Percentiles rank a stretch among this genome's conserved stretches.
phyloP scores from a whole-genome alignment of 148 eudicot species.

The Spergularia marina region DNA sequence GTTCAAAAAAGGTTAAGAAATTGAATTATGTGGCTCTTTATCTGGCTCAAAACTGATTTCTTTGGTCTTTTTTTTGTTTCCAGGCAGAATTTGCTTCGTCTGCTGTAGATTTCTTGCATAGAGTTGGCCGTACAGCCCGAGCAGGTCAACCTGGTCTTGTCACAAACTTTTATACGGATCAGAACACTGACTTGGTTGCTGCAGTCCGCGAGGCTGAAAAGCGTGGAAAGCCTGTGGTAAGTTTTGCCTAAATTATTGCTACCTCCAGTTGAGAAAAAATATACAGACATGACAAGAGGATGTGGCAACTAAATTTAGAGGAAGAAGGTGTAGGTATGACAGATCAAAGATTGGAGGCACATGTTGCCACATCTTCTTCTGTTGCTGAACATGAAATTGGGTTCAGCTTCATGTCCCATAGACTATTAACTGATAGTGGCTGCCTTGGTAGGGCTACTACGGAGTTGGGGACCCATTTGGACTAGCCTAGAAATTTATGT shows the following conservation, averaged over 20 bases:
- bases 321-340: too few relatives aligned
- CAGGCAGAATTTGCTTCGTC: constrained; percentile 94
- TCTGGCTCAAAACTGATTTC: background rate
- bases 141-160: constrained; percentile 92
- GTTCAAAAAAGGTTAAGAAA: background rate
- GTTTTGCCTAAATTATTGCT: background rate
- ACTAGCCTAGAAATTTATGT: too few relatives aligned
- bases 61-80: constrained; percentile 12
- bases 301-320: too few relatives aligned
- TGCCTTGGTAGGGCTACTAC: too few relatives aligned
- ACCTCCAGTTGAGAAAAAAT: background rate
- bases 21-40: background rate
- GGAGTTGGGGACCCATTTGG: too few relatives aligned
- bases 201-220: constrained; percentile 86
- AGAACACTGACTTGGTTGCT: constrained; percentile 75
- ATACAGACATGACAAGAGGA: background rate
- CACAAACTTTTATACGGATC: constrained; percentile 68
- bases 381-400: too few relatives aligned
- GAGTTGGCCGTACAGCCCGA: constrained; percentile 96
- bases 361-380: too few relatives aligned
- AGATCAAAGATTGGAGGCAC: too few relatives aligned
- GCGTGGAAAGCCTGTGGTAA: constrained; percentile 73
- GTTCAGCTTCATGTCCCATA: too few relatives aligned
- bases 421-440: too few relatives aligned
- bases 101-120: constrained; percentile 94